Evolutionary conservation across 2,329 filamentous ascomycete species (phyloP).

Genomic region (Monilinia laxa): DNA sequence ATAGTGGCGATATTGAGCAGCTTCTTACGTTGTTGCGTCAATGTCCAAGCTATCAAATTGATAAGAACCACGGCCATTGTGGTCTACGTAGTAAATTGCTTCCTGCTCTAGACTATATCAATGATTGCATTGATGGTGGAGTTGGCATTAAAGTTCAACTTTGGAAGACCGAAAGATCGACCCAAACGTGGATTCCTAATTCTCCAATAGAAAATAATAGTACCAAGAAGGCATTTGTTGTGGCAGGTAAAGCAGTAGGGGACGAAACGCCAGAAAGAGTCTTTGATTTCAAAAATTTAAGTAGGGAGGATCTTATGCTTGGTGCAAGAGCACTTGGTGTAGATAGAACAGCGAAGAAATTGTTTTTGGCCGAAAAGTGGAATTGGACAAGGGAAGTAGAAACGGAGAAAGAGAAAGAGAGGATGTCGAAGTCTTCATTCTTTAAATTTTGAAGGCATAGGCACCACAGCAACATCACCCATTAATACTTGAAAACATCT

Average conservation of each 20-base stretch:
- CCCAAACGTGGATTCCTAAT: conserved; percentile 33
- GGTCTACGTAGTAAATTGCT: conserved; percentile 65
- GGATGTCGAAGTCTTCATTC: conserved; percentile 21
- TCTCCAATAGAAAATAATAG: not conserved
- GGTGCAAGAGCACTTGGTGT: conserved; percentile 51
- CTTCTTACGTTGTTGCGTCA: conserved; percentile 62
- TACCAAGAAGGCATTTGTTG: conserved; percentile 30
- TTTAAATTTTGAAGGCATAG: conserved; percentile 20
- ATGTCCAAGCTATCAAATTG: conserved; percentile 70
- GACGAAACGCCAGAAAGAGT: conserved; percentile 24
- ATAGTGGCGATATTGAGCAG: conserved; percentile 60
- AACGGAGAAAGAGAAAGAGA: conserved; percentile 26
- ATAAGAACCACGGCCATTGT: conserved; percentile 71
- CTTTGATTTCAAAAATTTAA: conserved; percentile 48
- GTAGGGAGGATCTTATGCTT: conserved; percentile 51
- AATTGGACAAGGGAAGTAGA: conserved; percentile 49
- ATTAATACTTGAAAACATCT: not conserved
- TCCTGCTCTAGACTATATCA: conserved; percentile 64
- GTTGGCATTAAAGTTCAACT: conserved; percentile 33
- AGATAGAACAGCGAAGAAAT: conserved; percentile 51
- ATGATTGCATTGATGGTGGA: conserved; percentile 51
- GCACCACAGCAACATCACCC: no score
- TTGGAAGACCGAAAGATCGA: conserved; percentile 32
- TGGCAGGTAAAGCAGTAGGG: conserved; percentile 30
- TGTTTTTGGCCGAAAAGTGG: conserved; percentile 59